Evolutionary conservation across 2,329 filamentous ascomycete species (phyloP), one percentile per base, ranked within the genome.

Genomic region (Nannizzia gypsea): DNA sequence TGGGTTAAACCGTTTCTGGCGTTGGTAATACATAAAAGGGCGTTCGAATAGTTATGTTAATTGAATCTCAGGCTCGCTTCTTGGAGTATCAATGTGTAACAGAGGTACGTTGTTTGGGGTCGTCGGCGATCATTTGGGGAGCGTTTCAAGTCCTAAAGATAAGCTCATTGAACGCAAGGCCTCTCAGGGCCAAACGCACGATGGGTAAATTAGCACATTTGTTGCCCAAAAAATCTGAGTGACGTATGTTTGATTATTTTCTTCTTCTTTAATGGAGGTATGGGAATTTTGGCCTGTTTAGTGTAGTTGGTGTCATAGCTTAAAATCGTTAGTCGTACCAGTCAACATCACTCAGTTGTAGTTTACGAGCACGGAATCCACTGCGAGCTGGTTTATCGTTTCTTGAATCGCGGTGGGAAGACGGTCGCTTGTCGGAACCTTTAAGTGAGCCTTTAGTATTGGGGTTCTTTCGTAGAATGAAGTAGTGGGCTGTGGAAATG

Each of bases 331-430:
- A 44, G 11, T 34, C 28, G 36, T 92, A 96, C 93, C 93, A 99
- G 74, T 99, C 92, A 73, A 99, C 89, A 74, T 99, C 93, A 74
- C 90, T 96, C 62, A 97, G 82, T 72, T 97, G 92, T 62, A 99
- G 79, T 74, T 95, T 95, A 68, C 93, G 84, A 61, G 88, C 85
- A 64, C 91, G 87, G 72, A 96, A 90, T 62, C 87, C 85, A 69
- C 82, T 83, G 59, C 88, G 85, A 61, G 81, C 80, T 48, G 80
- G 77, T 68, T 82, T 84, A 66, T 85, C 81, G 58, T 73, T 65
- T 61, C 71, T 72, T 28, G 64, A 63, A 44, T 75, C 72, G 78
- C 74, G 66, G 64, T 71, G 66, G 63, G 73, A 70, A 60, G 64
- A 57, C 52, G 68, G 70, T 57, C 74, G 74, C 65, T 76, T 77